These are phyloP conservation scores for Amanita pseudoporphyria DNA, from an alignment of 768 basidiomycete species.

Conservation along the genomic window DNA sequence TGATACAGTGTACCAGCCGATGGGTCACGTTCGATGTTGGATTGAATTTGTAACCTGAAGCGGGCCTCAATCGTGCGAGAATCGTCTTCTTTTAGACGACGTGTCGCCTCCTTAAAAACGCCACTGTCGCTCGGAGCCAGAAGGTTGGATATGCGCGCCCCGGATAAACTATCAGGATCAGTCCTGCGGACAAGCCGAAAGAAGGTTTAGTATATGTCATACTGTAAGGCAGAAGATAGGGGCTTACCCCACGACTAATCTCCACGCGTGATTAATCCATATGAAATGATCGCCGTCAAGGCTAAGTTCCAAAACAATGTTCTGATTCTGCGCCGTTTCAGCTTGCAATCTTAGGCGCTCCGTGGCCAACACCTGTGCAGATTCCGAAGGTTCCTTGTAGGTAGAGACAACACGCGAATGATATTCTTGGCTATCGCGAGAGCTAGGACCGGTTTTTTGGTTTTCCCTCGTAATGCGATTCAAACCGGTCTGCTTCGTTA, in stretches of 20 bases:
- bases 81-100: slow-evolving; percentile 80
- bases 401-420: slow-evolving; percentile 21
- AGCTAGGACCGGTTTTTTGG: slow-evolving; percentile 35
- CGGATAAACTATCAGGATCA: slow-evolving; percentile 71
- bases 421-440: slow-evolving; percentile 24
- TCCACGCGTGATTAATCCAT: slow-evolving; percentile 96
- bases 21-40: slow-evolving; percentile 48
- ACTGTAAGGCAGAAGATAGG: not conserved
- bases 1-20: slow-evolving; percentile 52
- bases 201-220: not conserved
- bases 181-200: slow-evolving; percentile 37
- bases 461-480: slow-evolving; percentile 51
- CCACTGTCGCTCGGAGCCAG: slow-evolving; percentile 72
- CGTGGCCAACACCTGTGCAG: slow-evolving; percentile 76
- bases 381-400: slow-evolving; percentile 49
- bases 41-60: slow-evolving; percentile 77
- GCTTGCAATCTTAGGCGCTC: slow-evolving; percentile 85
- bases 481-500: slow-evolving; percentile 40
- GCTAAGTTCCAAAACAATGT: slow-evolving; percentile 91
- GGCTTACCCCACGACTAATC: slow-evolving; percentile 79
- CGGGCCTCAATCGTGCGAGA: slow-evolving; percentile 89
- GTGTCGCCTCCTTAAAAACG: slow-evolving; percentile 82
- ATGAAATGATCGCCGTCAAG: slow-evolving; percentile 91
- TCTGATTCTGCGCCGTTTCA: slow-evolving; percentile 92
- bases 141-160: slow-evolving; percentile 72